Evolutionary conservation across 108 stramenopile genomes (phyloP).

Genomic region (Pseudonitzschia multistriata): DNA sequence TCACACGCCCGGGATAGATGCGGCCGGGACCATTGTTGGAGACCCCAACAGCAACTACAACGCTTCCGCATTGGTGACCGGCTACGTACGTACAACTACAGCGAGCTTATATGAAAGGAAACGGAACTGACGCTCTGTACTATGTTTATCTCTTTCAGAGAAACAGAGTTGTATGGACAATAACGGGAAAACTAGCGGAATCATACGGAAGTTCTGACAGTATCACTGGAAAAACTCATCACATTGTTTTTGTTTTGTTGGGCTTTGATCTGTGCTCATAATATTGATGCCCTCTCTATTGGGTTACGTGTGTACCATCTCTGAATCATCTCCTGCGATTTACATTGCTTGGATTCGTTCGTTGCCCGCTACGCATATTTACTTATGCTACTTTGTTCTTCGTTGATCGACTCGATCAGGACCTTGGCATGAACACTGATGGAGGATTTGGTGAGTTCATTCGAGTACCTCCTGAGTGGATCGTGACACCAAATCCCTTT

Average conservation of each 20-base stretch:
- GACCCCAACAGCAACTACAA: neutral
- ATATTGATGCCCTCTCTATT: no score
- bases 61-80: conserved; percentile 20
- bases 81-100: conserved; percentile 26
- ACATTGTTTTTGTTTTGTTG: no score
- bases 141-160: no score
- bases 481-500: conserved; percentile 16
- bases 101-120: neutral
- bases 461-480: conserved; percentile 28
- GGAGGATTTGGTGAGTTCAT: conserved; percentile 37
- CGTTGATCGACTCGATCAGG: neutral
- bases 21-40: conserved; percentile 24
- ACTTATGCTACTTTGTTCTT: neutral
- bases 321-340: neutral
- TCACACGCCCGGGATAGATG: conserved; percentile 39
- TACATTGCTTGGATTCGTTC: no score
- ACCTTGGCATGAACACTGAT: conserved; percentile 24
- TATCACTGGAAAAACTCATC: no score
- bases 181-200: no score
- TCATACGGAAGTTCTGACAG: no score
- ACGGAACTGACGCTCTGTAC: no score
- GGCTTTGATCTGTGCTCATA: neutral
- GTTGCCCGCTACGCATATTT: no score
- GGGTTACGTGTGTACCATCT: neutral
- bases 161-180: no score